These are phyloP conservation scores for Crotalaria pallida DNA, from an alignment of 306 rosid genomes.

Conservation along the genomic window DNA sequence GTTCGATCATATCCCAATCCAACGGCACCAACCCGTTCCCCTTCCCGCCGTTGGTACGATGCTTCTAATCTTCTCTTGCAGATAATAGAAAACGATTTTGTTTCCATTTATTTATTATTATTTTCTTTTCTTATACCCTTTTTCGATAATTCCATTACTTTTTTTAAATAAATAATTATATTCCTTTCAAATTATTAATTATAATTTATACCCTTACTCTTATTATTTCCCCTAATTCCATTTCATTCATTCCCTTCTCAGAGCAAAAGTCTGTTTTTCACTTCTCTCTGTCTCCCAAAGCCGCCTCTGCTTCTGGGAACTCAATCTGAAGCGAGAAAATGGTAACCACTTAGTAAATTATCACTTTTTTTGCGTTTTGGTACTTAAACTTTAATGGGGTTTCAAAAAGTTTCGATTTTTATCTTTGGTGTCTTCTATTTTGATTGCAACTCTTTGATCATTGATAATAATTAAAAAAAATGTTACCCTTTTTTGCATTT, in stretches of 20 bases:
- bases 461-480: no score
- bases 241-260: not conserved
- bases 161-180: not conserved
- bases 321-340: slow-evolving; percentile 31
- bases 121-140: not conserved
- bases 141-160: not conserved
- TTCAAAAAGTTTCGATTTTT: slow-evolving; percentile 6
- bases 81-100: slow-evolving; percentile 19
- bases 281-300: slow-evolving; percentile 9
- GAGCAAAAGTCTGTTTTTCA: slow-evolving; percentile 6
- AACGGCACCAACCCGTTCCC: slow-evolving; percentile 18
- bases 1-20: slow-evolving; percentile 40
- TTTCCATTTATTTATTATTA: slow-evolving; percentile 17
- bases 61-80: not conserved
- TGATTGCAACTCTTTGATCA: slow-evolving; percentile 16
- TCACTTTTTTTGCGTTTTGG: not conserved
- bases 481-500: not conserved
- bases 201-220: not conserved
- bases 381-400: not conserved
- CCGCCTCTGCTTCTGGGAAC: slow-evolving; percentile 27
- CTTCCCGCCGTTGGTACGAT: slow-evolving; percentile 53
- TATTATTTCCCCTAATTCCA: not conserved
- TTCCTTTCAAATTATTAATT: not conserved
- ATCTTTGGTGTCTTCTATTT: not conserved
- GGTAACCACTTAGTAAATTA: slow-evolving; percentile 41